Evolutionary conservation across 805 yeast genomes (phyloP), one percentile per base, ranked within the genome.

Genomic region (Teunomyces atbi): DNA sequence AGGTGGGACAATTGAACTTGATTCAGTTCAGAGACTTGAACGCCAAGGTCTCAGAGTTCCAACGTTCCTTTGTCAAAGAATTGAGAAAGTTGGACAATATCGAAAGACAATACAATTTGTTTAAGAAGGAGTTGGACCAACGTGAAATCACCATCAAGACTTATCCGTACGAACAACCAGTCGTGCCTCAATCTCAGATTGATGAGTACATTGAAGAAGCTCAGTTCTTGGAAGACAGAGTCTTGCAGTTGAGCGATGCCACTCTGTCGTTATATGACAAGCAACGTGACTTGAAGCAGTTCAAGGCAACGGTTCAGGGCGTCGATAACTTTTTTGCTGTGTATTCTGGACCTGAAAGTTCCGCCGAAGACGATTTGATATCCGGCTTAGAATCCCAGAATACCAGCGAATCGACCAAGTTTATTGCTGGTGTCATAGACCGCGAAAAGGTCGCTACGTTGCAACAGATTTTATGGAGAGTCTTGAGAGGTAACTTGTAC

Each of bases 21-120:
- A 79, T 94, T 21, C 97, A 95, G 60, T 89, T 94, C 65, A 75
- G 96, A 43, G 99, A 94, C 66, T 66, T 73, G 57, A 94, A 94
- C 67, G 69, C 82, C 45, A 81, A 83, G 51, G 86, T 89, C 38
- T 84, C 83, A 56, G 79, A 88, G 27, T 94, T 94, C 70, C 98
- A 92, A 70, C 79, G 99, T 51, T 76, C 92, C 2, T 94, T 86
- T 65, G 97, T 94, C 47, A 82, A 83, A 59, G 98, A 94, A 59
- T 82, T 89, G 50, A 81, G 96, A 58, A 77, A 78, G 47, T 73
- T 88, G 45, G 97, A 92, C 65, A 86, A 89, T 61, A 80, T 85
- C n/a, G 89, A 90, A 65, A 83, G 97, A 51, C 98, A 92, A 65
- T 77, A 61, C 54, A 59, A 61, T 33, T 69, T 63, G 53, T 66